Base-by-base conservation (phyloP, 2,329 filamentous ascomycete genomes). In the Ascochyta pisi region DNA sequence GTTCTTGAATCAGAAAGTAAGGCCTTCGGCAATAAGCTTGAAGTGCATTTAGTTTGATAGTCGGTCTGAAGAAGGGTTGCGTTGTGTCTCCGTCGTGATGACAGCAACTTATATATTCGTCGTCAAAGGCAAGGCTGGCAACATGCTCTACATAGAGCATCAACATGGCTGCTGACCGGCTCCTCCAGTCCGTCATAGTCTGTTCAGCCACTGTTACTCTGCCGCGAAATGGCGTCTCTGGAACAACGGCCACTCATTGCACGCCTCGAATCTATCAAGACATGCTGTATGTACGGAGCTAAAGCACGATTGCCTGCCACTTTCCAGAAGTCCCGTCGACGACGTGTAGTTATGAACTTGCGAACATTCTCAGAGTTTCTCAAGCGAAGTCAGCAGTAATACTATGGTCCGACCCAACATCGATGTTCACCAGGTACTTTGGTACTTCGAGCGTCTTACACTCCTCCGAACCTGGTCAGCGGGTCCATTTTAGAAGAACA, bases 121-220 rank as follows among this genome's bases (percentile, higher is more conserved):
- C 23, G 31, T 35, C 44, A 46, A 34, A 35, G 27, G 50, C 51
- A 57, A 62, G 61, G 40, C 57, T 51, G 43, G 12, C 29, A 38
- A 31, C 47, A 34, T 51, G 33, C 42, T 51, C 33, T 42, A 49
- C 45, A 48, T 41, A 52, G 44, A 41, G 42, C 44, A 39, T 46
- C 45, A 56, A 54, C 26, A 39, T 58, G 60, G 60, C 60, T 65
- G 60, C 61, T 67, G 63, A 65, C 60, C 61, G 50, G 54, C 60
- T 34, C 34, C 37, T 54, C 37, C 34, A 37, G 40, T 45, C 44
- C 49, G 64, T 67, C 53, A 58, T 59, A 66, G 58, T 55, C 53
- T 60, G 41, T 58, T 57, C 64, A 67, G 66, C 66, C 66, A 68
- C 64, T 63, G 66, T 68, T 66, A 67, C 66, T 67, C 64, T 63